Evolutionary conservation across 768 basidiomycete genomes (phyloP), one percentile per base, ranked within the genome.

Genomic region (Paxillus ammoniavirescens): DNA sequence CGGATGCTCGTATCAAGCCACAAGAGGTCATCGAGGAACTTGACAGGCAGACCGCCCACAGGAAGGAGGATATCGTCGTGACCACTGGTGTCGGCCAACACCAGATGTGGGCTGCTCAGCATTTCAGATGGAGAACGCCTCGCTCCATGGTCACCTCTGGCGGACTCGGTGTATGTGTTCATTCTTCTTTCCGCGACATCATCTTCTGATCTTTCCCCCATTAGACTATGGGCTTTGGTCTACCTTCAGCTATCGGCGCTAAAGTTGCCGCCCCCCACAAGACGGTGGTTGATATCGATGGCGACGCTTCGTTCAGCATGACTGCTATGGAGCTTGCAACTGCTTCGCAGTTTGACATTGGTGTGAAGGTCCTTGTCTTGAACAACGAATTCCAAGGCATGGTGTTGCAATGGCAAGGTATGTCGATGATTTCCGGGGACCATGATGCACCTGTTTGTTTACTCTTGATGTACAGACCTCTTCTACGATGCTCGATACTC

Each of bases 361-460:
- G 97, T 54, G 93, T 98, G 66, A 99, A 99, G 74, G 89, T 93
- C 38, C 77, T 97, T 60, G 73, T 97, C 21, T 72, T 98, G 63
- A 96, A 97, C 78, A 98, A 97, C 72, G 93, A 95, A 66, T 97
- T 94, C 81, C 95, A 97, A 72, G 97, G 97, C 50, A 99, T 99
- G 97, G 97, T 98, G 12, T 75, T 92, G 31, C 97, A 99, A 77
- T 98, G 96, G 97, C 97, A 98, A 80, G 92, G 92, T 93, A 54
- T 47, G 79, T 66, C 12, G 30, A 15, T 53, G 12, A 38, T 38
- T 23, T 50, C 36, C 23, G 35, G 30, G 18, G 8, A 8, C 44
- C 26, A 23, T 49, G 26, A 14, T 17, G 13, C 8, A 44, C n/a
- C 5, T 15, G 21, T 14, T 1, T 15, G 12, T 2, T 49, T 38